Percentiles rank a stretch among this genome's conserved stretches.
These are phyloP conservation scores for Oryza coarctata DNA, from an alignment of 176 grass and related monocot species.

Conservation along the genomic window DNA sequence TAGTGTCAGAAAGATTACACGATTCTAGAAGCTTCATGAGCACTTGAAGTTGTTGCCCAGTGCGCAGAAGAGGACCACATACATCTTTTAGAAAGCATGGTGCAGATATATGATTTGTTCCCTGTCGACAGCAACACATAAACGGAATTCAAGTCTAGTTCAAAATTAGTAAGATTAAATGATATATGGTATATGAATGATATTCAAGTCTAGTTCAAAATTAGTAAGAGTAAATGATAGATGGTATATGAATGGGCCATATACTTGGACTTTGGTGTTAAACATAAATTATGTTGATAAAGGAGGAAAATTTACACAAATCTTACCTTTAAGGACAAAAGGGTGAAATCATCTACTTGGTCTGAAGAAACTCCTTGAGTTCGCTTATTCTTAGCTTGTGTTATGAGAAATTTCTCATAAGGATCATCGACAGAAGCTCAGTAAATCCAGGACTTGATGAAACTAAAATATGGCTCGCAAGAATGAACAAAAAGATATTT, in stretches of 20 bases:
- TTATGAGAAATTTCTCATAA: constrained; percentile 81
- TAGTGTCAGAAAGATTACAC: constrained; percentile 53
- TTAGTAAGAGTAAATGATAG: constrained; percentile 15
- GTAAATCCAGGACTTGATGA: constrained; percentile 98
- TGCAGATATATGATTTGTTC: constrained; percentile 60
- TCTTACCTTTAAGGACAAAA: constrained; percentile 65
- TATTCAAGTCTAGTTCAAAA: constrained; percentile 20
- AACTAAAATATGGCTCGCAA: constrained; percentile 84
- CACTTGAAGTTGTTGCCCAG: constrained; percentile 93
- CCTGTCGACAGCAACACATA: constrained; percentile 51
- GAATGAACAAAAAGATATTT: constrained; percentile 83
- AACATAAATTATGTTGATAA: background rate
- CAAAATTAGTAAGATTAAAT: constrained; percentile 25
- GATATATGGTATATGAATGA: no score
- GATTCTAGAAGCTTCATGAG: constrained; percentile 89
- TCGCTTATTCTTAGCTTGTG: constrained; percentile 36
- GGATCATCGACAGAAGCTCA: constrained; percentile 71
- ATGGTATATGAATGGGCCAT: background rate
- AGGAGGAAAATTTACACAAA: background rate
- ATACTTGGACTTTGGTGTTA: constrained; percentile 10
- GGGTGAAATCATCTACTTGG: constrained; percentile 30
- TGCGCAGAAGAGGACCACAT: constrained; percentile 65
- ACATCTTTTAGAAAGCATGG: constrained; percentile 91
- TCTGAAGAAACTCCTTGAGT: constrained; percentile 36
- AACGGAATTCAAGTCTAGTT: constrained; percentile 15